phyloP scores from a whole-genome alignment of 208 protist genomes.

The Trypanosoma mega region DNA sequence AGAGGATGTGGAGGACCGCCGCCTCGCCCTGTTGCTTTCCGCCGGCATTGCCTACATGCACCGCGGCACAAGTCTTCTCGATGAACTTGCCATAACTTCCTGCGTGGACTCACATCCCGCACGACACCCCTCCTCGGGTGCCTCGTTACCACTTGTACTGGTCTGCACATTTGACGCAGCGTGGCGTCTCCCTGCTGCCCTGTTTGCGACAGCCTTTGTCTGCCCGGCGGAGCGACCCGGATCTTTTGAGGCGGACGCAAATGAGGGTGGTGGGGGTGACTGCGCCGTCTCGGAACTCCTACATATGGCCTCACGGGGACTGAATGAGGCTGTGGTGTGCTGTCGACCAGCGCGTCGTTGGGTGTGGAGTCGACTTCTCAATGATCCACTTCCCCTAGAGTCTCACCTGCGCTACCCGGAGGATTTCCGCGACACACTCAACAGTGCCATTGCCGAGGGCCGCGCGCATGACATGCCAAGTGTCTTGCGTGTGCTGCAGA shows the following conservation, averaged over 20 bases:
- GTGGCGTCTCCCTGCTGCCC: slow-evolving; percentile 74
- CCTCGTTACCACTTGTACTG: slow-evolving; percentile 58
- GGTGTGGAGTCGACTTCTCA: slow-evolving; percentile 67
- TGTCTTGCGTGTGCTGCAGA: slow-evolving; percentile 72
- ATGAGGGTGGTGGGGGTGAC: slow-evolving; percentile 24
- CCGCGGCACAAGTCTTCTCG: slow-evolving; percentile 53
- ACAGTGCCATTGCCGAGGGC: slow-evolving; percentile 67
- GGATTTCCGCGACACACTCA: slow-evolving; percentile 78
- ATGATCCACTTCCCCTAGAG: slow-evolving; percentile 82
- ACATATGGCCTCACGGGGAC: slow-evolving; percentile 74
- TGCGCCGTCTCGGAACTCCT: slow-evolving; percentile 65
- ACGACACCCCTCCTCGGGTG: slow-evolving; percentile 45
- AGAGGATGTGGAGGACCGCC: slow-evolving; percentile 45
- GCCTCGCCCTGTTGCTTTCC: slow-evolving; percentile 56
- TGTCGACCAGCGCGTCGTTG: slow-evolving; percentile 64
- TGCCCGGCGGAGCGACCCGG: slow-evolving; percentile 65
- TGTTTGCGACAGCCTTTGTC: slow-evolving; percentile 66
- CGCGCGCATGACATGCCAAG: slow-evolving; percentile 52
- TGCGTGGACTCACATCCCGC: slow-evolving; percentile 45
- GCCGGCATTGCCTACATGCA: slow-evolving; percentile 79
- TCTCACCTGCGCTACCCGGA: slow-evolving; percentile 73
- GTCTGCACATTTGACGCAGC: slow-evolving; percentile 79
- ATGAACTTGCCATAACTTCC: slow-evolving; percentile 60
- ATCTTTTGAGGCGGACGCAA: not conserved
- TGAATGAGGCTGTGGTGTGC: slow-evolving; percentile 67